A percentile compares a stretch with the other conserved stretches of the same genome.
These are phyloP conservation scores for Lasiodiplodia sp. DNA, from an alignment of 2,329 filamentous ascomycete species.

Conservation along the genomic window DNA sequence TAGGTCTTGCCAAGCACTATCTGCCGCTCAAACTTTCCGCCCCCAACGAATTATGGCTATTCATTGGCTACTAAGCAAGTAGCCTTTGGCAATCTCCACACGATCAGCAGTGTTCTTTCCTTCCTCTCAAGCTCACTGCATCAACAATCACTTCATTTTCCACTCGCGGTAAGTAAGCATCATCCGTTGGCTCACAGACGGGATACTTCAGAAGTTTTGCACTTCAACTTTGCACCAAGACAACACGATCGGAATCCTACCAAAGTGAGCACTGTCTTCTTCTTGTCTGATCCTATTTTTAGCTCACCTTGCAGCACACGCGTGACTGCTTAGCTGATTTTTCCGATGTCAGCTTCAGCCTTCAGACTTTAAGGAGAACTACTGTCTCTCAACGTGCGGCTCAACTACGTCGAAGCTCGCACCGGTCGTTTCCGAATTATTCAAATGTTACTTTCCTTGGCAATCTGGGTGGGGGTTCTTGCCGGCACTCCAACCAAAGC, in stretches of 20 bases:
- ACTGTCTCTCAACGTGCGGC: not conserved
- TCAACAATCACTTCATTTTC: not conserved
- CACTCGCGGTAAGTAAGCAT: not conserved
- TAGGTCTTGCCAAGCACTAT: not conserved
- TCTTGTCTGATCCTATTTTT: not conserved
- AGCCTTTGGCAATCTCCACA: not conserved
- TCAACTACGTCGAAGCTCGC: not conserved
- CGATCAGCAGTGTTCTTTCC: not conserved
- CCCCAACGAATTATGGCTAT: not conserved
- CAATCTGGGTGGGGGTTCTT: no score
- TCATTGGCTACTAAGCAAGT: not conserved
- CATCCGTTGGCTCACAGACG: not conserved
- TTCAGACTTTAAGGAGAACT: not conserved
- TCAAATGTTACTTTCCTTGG: not conserved
- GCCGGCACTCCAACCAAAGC: no score
- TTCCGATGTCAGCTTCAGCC: not conserved
- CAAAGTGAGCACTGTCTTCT: not conserved
- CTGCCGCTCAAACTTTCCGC: not conserved
- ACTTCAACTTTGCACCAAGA: not conserved
- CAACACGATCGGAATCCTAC: not conserved
- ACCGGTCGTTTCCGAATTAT: not conserved
- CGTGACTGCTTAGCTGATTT: not conserved
- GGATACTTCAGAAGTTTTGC: not conserved
- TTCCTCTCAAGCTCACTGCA: not conserved
- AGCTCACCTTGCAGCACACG: not conserved